Conservation (phyloP, 768 basidiomycete species). For the Tricholoma sp. region DNA sequence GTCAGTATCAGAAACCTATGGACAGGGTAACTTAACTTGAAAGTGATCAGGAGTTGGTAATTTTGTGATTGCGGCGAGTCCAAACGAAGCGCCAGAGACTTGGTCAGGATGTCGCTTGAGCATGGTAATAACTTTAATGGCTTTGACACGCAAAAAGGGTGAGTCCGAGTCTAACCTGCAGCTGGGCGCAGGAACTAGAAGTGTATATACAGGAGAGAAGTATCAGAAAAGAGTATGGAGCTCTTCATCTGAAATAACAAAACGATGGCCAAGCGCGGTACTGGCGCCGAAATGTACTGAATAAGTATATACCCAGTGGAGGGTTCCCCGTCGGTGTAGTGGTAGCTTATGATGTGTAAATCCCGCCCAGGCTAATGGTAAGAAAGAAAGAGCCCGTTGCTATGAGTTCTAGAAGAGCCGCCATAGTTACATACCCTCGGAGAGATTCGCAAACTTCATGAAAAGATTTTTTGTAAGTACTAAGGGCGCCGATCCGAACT, state of each 20-base stretch:
- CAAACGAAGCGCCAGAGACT: slow-evolving; percentile 49
- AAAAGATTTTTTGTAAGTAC: too few species aligned
- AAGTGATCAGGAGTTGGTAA: slow-evolving; percentile 45
- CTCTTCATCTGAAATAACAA: too few species aligned
- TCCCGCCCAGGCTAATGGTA: slow-evolving; percentile 59
- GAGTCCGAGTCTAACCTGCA: slow-evolving; percentile 58
- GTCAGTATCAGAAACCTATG: background rate
- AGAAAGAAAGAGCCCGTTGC: slow-evolving; percentile 62
- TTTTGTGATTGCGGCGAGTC: slow-evolving; percentile 62
- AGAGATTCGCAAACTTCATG: slow-evolving; percentile 24
- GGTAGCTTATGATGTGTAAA: slow-evolving; percentile 58
- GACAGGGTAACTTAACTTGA: too few species aligned
- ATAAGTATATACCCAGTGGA: slow-evolving; percentile 9
- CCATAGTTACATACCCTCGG: slow-evolving; percentile 39
- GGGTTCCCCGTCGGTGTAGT: slow-evolving; percentile 31
- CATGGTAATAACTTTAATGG: too few species aligned
- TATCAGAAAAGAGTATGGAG: too few species aligned
- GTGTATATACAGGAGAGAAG: slow-evolving; percentile 6
- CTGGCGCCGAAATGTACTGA: slow-evolving; percentile 47
- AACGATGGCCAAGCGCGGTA: too few species aligned
- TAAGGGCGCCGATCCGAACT: too few species aligned
- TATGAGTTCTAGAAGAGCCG: slow-evolving; percentile 52
- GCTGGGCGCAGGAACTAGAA: background rate
- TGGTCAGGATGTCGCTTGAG: background rate
- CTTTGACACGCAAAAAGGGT: slow-evolving; percentile 55